A percentile compares a stretch with the other conserved stretches of the same genome.
These are phyloP conservation scores for Fistulinella prunicolor DNA, from an alignment of 768 basidiomycete genomes.

Conservation along the genomic window DNA sequence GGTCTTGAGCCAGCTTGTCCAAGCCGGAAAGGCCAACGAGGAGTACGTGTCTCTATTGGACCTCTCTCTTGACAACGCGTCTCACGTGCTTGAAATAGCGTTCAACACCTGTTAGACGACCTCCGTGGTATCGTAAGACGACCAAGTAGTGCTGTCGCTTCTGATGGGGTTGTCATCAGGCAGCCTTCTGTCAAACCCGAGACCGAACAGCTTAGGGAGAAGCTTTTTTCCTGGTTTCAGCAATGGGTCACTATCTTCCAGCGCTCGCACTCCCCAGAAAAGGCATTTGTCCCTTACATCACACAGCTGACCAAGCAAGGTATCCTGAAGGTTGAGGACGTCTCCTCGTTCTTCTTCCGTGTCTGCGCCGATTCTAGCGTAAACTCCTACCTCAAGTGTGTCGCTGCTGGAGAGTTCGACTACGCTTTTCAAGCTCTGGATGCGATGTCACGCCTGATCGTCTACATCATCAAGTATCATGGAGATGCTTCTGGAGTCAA, in stretches of 20 bases:
- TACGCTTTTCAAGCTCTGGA: conserved; percentile 91
- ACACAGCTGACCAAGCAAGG: conserved; percentile 97
- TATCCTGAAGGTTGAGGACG: conserved; percentile 92
- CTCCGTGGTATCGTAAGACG: conserved; percentile 63
- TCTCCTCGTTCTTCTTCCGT: conserved; percentile 97
- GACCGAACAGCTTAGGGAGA: conserved; percentile 71
- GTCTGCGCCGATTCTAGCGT: conserved; percentile 95
- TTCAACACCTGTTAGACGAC: conserved; percentile 74
- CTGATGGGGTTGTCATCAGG: conserved; percentile 38
- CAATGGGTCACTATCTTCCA: conserved; percentile 97
- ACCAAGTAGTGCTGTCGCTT: conserved; percentile 37
- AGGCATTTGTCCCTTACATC: conserved; percentile 94
- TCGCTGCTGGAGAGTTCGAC: conserved; percentile 67
- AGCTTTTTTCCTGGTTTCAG: conserved; percentile 78
- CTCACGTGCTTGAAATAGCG: conserved; percentile 40
- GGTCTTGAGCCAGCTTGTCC: conserved; percentile 69
- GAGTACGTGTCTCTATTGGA: conserved; percentile 53
- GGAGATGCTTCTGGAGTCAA: conserved; percentile 92
- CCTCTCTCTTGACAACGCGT: background rate
- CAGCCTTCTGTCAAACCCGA: conserved; percentile 62
- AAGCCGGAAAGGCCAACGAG: conserved; percentile 77
- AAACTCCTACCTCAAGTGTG: conserved; percentile 77
- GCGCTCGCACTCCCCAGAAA: conserved; percentile 85
- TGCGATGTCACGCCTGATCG: conserved; percentile 91
- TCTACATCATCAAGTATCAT: conserved; percentile 99